These are phyloP conservation scores for Ophiocordyceps sinensis DNA, from an alignment of 2,329 filamentous ascomycete genomes.

Conservation along the genomic window DNA sequence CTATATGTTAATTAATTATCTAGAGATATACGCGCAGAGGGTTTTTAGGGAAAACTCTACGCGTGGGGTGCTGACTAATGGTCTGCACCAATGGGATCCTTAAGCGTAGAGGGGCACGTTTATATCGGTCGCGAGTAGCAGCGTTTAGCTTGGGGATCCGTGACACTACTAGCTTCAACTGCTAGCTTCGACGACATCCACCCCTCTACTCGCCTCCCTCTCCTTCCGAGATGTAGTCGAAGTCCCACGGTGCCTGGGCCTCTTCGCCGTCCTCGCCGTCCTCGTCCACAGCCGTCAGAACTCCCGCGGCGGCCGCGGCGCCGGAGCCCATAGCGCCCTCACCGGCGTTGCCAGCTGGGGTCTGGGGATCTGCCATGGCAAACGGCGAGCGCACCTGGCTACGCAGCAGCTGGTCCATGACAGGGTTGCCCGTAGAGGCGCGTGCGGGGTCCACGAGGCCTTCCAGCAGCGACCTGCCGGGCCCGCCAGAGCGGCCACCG, in stretches of 20 bases:
- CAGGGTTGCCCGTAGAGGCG: conserved; percentile 14
- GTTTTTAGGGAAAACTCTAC: too few species aligned
- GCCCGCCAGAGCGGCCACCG: conserved; percentile 17
- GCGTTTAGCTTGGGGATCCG: background rate
- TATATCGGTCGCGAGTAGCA: too few species aligned
- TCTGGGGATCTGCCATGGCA: conserved; percentile 13
- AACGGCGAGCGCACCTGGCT: conserved; percentile 20
- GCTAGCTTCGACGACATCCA: background rate
- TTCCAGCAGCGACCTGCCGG: conserved; percentile 21
- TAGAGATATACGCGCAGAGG: too few species aligned
- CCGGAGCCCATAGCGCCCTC: conserved; percentile 21
- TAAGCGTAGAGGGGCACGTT: too few species aligned
- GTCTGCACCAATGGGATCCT: too few species aligned
- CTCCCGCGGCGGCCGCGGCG: conserved; percentile 60
- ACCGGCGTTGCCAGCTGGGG: conserved; percentile 6
- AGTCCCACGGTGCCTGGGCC: conserved; percentile 53
- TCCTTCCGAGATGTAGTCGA: conserved; percentile 61
- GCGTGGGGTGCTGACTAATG: too few species aligned
- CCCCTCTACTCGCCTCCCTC: conserved; percentile 18
- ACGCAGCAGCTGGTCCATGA: conserved; percentile 29
- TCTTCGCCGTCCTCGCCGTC: conserved; percentile 62
- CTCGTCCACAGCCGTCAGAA: conserved; percentile 79
- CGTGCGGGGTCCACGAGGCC: conserved; percentile 18
- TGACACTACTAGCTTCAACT: background rate
- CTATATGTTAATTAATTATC: too few species aligned